Percentiles rank a stretch among this genome's conserved stretches.
Conservation (phyloP, 257 asterid species). For the Osmanthus fragrans region DNA sequence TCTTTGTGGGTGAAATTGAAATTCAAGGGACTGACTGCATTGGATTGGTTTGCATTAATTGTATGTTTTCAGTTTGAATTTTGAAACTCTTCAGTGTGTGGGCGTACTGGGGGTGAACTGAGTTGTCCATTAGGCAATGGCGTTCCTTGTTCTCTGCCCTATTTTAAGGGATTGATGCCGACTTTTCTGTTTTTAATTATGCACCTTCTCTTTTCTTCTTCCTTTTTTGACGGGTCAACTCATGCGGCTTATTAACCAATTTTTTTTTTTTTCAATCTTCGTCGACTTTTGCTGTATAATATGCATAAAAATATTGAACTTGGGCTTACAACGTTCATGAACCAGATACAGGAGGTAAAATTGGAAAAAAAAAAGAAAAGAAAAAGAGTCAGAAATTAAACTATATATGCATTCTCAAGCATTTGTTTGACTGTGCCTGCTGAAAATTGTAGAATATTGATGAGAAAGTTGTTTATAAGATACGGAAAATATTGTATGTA, state of each 20-base stretch:
- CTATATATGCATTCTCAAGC: no score
- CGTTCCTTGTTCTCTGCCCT: constrained; percentile 16
- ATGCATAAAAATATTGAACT: no score
- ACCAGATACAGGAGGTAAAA: no score
- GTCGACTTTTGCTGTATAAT: not conserved
- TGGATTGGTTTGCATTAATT: not conserved
- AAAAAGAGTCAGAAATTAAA: no score
- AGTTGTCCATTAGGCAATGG: not conserved
- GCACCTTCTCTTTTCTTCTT: not conserved
- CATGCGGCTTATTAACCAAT: not conserved
- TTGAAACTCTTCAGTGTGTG: not conserved
- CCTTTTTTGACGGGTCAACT: not conserved
- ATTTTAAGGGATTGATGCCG: constrained; percentile 25
- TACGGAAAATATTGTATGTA: no score
- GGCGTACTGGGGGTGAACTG: not conserved
- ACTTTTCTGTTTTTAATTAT: not conserved
- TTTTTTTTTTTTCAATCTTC: not conserved
- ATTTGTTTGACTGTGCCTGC: no score
- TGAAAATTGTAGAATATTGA: not conserved
- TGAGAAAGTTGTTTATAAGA: not conserved
- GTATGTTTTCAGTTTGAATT: not conserved
- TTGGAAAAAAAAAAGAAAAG: no score
- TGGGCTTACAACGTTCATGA: no score
- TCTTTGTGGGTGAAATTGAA: not conserved
- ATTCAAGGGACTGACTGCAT: not conserved